phyloP scores from a whole-genome alignment of 768 basidiomycete genomes.

The Chalciporus chontae region DNA sequence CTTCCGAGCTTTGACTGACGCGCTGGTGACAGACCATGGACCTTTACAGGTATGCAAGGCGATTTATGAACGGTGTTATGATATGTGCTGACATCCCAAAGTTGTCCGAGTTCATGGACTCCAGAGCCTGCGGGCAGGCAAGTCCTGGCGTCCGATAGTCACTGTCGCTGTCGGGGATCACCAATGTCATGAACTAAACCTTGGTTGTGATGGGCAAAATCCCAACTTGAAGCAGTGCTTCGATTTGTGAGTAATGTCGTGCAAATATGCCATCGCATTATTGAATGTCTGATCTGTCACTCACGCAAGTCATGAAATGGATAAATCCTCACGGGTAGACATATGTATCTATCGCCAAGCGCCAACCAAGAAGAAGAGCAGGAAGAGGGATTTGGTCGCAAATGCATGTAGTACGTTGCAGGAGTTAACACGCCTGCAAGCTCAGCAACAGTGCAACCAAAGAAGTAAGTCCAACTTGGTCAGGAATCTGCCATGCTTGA shows the following conservation, averaged over 20 bases:
- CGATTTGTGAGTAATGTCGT: conserved; percentile 42
- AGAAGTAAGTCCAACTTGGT: conserved; percentile 36
- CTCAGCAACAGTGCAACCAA: conserved; percentile 32
- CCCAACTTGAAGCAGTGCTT: conserved; percentile 57
- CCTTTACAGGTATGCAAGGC: conserved; percentile 9
- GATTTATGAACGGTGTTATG: no score
- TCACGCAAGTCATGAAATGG: conserved; percentile 37
- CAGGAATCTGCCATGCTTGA: conserved; percentile 5
- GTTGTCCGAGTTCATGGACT: conserved; percentile 41
- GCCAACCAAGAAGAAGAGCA: conserved; percentile 59
- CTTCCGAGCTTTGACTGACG: background rate
- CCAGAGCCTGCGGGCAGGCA: conserved; percentile 49
- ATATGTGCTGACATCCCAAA: conserved; percentile 6
- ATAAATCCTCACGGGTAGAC: conserved; percentile 41
- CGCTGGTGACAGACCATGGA: conserved; percentile 5
- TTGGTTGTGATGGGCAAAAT: conserved; percentile 70
- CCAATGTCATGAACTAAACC: conserved; percentile 48
- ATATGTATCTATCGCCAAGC: conserved; percentile 58
- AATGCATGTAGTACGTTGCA: conserved; percentile 46
- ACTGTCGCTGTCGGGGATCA: conserved; percentile 52
- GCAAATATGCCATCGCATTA: background rate
- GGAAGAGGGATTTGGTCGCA: conserved; percentile 54
- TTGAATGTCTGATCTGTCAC: no score
- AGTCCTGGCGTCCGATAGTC: conserved; percentile 66
- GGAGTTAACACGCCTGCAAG: conserved; percentile 51